Percentiles rank a stretch among this genome's conserved stretches.
These are phyloP conservation scores for Calycina herbarum DNA, from an alignment of 2,329 filamentous ascomycete genomes.

Conservation along the genomic window DNA sequence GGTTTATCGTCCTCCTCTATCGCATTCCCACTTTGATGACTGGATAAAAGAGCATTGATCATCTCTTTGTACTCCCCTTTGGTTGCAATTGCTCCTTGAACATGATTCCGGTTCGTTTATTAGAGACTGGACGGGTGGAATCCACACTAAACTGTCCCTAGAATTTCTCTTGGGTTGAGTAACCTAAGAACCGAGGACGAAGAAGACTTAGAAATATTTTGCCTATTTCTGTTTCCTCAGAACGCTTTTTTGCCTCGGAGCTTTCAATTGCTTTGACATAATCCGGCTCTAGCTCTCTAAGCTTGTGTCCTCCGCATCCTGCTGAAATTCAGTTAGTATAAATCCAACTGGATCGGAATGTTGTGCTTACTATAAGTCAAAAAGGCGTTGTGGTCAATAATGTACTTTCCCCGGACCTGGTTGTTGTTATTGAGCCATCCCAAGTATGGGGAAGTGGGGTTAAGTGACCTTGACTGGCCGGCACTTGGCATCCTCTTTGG, in stretches of 20 bases:
- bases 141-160: conserved; percentile 18
- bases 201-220: not conserved
- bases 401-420: no score
- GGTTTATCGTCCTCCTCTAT: not conserved
- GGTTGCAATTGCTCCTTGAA: conserved; percentile 4
- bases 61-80: not conserved
- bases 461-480: no score
- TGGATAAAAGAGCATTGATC: not conserved
- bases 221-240: not conserved
- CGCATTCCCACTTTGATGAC: not conserved
- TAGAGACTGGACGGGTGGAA: not conserved
- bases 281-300: not conserved
- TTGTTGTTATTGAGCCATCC: no score
- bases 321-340: no score
- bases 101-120: not conserved
- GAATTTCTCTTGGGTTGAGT: conserved; percentile 16
- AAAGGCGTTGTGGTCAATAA: no score
- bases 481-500: no score
- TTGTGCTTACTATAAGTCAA: no score
- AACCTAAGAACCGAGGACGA: conserved; percentile 14
- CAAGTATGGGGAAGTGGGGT: no score
- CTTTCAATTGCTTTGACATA: not conserved
- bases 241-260: not conserved
- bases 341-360: no score
- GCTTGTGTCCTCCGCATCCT: no score